phyloP scores from a whole-genome alignment of 2,329 filamentous ascomycete species.

The Trichoderma guizhouense region DNA sequence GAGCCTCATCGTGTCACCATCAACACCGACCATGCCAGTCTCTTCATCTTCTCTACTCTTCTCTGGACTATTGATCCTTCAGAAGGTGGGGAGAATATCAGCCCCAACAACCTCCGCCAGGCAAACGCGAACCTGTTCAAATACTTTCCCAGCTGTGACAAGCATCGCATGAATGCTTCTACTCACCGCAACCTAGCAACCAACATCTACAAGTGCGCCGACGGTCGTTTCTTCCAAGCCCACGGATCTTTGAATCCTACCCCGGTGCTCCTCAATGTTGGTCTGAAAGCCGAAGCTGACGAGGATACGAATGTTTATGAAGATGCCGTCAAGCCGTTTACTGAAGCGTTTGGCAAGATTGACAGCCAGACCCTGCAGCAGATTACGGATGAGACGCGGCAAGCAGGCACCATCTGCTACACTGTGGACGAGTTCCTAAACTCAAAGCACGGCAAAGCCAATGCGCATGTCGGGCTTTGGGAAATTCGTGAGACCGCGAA shows the following conservation, averaged over 20 bases:
- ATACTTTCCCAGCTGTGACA: constrained; percentile 4
- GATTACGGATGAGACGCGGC: constrained; percentile 22
- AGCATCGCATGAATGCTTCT: not conserved
- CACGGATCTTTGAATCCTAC: constrained; percentile 25
- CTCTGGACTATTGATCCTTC: constrained; percentile 16
- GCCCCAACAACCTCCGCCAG: not conserved
- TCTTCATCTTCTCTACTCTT: constrained; percentile 14
- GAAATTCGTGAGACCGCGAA: not conserved
- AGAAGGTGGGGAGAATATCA: not conserved
- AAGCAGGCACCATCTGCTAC: constrained; percentile 27
- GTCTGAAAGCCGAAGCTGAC: constrained; percentile 15
- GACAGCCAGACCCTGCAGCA: constrained; percentile 20
- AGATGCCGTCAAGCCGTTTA: constrained; percentile 20
- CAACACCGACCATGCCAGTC: constrained; percentile 36
- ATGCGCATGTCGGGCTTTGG: constrained; percentile 14
- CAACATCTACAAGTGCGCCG: constrained; percentile 24
- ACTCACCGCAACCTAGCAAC: constrained; percentile 26
- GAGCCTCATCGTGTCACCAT: constrained; percentile 41
- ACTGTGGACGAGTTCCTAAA: constrained; percentile 28
- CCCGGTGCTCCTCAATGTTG: constrained; percentile 20
- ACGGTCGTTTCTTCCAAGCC: constrained; percentile 24
- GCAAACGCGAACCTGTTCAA: constrained; percentile 1
- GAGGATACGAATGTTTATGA: constrained; percentile 17
- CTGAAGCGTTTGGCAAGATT: constrained; percentile 16
- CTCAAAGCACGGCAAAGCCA: constrained; percentile 28